These are phyloP conservation scores for Chiua sp. DNA, from an alignment of 1,284 basidiomycete genomes.

Conservation along the genomic window DNA sequence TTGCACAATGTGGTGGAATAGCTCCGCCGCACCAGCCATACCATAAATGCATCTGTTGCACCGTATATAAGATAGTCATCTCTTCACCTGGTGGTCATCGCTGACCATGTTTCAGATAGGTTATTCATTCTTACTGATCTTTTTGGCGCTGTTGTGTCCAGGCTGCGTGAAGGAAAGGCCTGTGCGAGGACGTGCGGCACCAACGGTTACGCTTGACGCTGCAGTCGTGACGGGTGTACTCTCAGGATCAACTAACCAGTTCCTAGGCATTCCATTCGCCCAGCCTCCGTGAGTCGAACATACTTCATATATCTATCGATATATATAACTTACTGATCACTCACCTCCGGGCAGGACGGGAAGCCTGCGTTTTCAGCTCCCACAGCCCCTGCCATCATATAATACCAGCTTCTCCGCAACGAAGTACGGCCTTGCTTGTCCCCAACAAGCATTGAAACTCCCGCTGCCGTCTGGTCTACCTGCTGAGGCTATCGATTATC, in stretches of 20 bases:
- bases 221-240: slow-evolving; percentile 31
- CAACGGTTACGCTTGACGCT: slow-evolving; percentile 32
- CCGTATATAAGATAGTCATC: too few species aligned
- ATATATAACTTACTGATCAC: neutral
- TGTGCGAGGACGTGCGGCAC: slow-evolving; percentile 1
- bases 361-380: slow-evolving; percentile 41
- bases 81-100: neutral
- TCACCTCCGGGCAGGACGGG: slow-evolving; percentile 18
- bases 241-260: slow-evolving; percentile 25
- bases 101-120: neutral
- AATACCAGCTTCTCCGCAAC: neutral
- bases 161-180: neutral
- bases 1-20: too few species aligned
- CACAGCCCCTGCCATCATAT: slow-evolving; percentile 39
- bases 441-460: too few species aligned
- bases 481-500: too few species aligned
- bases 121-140: neutral
- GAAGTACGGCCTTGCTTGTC: too few species aligned
- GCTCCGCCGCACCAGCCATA: too few species aligned
- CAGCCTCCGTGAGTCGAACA: slow-evolving; percentile 39
- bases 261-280: slow-evolving; percentile 46
- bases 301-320: neutral
- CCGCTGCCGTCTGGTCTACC: too few species aligned
- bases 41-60: too few species aligned
- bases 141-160: slow-evolving; percentile 2